phyloP scores from a whole-genome alignment of 805 yeast species.

The Myxozyma mucilagina region DNA sequence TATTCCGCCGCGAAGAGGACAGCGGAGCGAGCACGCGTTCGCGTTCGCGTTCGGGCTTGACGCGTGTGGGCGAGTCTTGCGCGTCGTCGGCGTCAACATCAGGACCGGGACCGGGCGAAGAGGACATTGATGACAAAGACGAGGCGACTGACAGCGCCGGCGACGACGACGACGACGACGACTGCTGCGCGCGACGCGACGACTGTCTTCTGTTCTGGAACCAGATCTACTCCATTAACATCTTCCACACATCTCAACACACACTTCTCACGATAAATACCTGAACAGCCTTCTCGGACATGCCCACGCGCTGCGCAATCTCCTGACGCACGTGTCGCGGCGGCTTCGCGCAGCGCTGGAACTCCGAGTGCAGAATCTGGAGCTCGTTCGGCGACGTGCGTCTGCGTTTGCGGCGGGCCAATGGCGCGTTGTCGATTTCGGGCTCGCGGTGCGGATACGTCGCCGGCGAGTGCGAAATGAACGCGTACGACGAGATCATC shows the following conservation, averaged over 20 bases:
- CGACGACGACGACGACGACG: conserved; percentile 5
- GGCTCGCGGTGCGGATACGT: conserved; percentile 85
- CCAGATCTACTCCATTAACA: conserved; percentile 58
- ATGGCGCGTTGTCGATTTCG: conserved; percentile 80
- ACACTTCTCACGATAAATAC: conserved; percentile 19
- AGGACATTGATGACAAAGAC: not conserved
- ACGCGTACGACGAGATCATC: conserved; percentile 51
- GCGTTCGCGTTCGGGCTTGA: not conserved
- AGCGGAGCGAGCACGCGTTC: conserved; percentile 20
- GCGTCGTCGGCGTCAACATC: conserved; percentile 1
- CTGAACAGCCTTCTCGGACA: conserved; percentile 98
- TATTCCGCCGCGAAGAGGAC: conserved; percentile 14
- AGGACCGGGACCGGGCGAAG: conserved; percentile 12
- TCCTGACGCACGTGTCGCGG: conserved; percentile 70
- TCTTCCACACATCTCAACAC: not conserved
- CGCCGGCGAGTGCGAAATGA: conserved; percentile 88
- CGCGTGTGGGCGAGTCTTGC: not conserved
- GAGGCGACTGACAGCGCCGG: not conserved
- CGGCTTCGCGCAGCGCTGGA: conserved; percentile 76
- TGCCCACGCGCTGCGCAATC: conserved; percentile 77
- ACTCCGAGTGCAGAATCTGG: conserved; percentile 76
- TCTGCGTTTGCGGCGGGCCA: conserved; percentile 92
- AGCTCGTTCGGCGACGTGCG: conserved; percentile 90
- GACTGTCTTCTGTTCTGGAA: conserved; percentile 94
- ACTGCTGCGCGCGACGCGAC: conserved; percentile 41